These are phyloP conservation scores for Hortiboletus flavorubellus DNA, from an alignment of 768 basidiomycete species.

Conservation along the genomic window DNA sequence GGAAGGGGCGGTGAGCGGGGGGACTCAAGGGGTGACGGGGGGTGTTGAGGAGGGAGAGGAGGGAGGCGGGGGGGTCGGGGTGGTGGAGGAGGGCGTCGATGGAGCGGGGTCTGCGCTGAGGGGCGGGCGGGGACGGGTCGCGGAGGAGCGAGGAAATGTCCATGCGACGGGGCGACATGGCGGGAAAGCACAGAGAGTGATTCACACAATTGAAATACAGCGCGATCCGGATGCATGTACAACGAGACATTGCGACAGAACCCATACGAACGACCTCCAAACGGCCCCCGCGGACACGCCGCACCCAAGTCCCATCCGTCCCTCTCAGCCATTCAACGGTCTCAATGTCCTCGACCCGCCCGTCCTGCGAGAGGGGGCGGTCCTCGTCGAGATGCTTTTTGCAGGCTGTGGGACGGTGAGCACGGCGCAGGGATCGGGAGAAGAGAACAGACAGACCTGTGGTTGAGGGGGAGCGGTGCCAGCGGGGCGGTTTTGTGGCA, in stretches of 20 bases:
- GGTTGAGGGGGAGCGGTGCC: constrained; percentile 1
- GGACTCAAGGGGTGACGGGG: too few species aligned
- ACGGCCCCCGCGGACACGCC: constrained; percentile 58
- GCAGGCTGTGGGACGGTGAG: constrained; percentile 41
- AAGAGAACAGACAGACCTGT: constrained; percentile 45
- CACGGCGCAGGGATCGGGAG: background rate
- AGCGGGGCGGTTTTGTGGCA: constrained; percentile 24
- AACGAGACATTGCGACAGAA: constrained; percentile 86
- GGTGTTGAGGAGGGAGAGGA: constrained; percentile 22
- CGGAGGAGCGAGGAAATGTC: constrained; percentile 76
- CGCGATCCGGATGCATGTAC: constrained; percentile 46
- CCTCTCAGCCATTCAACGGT: constrained; percentile 85
- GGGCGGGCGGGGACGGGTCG: constrained; percentile 9
- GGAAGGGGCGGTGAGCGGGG: background rate
- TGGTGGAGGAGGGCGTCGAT: constrained; percentile 21
- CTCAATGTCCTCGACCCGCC: constrained; percentile 82
- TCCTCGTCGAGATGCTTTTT: constrained; percentile 90
- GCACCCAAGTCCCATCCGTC: constrained; percentile 88
- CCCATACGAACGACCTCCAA: constrained; percentile 65
- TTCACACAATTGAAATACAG: constrained; percentile 3
- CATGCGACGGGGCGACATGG: constrained; percentile 65
- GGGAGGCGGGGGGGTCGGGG: constrained; percentile 11
- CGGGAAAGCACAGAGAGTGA: background rate
- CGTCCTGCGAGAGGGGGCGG: constrained; percentile 63
- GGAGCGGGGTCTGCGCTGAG: constrained; percentile 7